A percentile compares a stretch with the other conserved stretches of the same genome.
These are phyloP conservation scores for Theileria orientalis DNA, from an alignment of 169 alveolate genomes.

Conservation along the genomic window DNA sequence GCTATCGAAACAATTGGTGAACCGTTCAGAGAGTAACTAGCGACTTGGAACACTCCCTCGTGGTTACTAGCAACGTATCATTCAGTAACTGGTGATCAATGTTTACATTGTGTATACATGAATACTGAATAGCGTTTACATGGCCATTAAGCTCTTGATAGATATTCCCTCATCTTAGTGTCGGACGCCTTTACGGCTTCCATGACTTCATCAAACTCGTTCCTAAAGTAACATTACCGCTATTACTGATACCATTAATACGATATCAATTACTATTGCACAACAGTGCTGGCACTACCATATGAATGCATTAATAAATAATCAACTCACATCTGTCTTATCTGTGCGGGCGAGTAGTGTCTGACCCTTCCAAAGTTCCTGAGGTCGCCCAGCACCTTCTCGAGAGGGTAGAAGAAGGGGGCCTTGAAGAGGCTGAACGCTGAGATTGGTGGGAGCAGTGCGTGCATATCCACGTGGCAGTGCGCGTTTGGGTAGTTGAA, in stretches of 20 bases:
- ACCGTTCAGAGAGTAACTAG: no score
- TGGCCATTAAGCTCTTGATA: no score
- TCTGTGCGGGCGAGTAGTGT: constrained; percentile 47
- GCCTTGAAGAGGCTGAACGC: constrained; percentile 48
- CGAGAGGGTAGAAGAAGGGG: constrained; percentile 66
- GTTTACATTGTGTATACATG: no score
- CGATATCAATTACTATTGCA: no score
- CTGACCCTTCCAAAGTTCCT: constrained; percentile 41
- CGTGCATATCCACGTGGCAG: constrained; percentile 67
- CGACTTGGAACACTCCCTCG: no score
- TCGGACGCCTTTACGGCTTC: constrained; percentile 43
- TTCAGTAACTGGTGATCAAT: no score
- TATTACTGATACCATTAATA: no score
- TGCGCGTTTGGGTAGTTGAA: constrained; percentile 60
- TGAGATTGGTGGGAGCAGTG: constrained; percentile 57
- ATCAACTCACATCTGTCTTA: constrained; percentile 12
- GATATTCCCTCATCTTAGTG: no score
- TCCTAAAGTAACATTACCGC: neutral
- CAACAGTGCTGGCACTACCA: no score
- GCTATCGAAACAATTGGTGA: neutral
- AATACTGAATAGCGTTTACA: no score
- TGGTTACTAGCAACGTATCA: no score
- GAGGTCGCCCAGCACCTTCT: constrained; percentile 58
- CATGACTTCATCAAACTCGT: constrained; percentile 41
- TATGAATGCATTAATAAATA: neutral